Evolutionary conservation across 495 filamentous ascomycete species (phyloP).

Genomic region (Lentithecium fluviatile): DNA sequence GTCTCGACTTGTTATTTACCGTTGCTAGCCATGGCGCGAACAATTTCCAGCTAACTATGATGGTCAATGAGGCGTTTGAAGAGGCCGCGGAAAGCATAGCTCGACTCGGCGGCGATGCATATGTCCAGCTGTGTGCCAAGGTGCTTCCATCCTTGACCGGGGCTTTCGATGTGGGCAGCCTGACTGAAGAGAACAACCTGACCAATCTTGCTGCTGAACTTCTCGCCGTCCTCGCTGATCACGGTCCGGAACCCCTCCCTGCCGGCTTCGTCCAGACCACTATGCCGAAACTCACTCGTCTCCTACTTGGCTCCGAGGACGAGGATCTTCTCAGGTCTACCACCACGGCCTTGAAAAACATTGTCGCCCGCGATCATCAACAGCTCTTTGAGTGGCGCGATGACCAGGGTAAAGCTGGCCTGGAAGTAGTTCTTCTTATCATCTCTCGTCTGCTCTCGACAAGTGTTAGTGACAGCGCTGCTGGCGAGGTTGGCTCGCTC

Average conservation of each 20-base stretch:
- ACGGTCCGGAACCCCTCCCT: slow-evolving; percentile 80
- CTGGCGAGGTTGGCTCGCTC: slow-evolving; percentile 92
- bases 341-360: slow-evolving; percentile 81
- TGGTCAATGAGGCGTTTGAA: slow-evolving; percentile 88
- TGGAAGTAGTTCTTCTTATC: slow-evolving; percentile 85
- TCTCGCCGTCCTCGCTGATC: slow-evolving; percentile 73
- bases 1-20: slow-evolving; percentile 82
- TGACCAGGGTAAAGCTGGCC: slow-evolving; percentile 72
- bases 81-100: slow-evolving; percentile 70
- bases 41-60: slow-evolving; percentile 80
- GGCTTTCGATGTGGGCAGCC: slow-evolving; percentile 80
- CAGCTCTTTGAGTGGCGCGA: slow-evolving; percentile 82
- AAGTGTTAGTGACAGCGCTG: slow-evolving; percentile 79
- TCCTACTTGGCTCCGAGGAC: slow-evolving; percentile 77
- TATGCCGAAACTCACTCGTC: slow-evolving; percentile 79
- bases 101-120: slow-evolving; percentile 63
- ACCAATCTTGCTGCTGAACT: slow-evolving; percentile 85
- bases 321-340: slow-evolving; percentile 82
- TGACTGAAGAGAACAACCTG: slow-evolving; percentile 79
- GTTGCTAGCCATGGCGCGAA: slow-evolving; percentile 82
- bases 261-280: slow-evolving; percentile 78
- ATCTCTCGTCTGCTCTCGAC: slow-evolving; percentile 90
- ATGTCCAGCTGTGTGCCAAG: slow-evolving; percentile 78
- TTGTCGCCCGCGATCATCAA: slow-evolving; percentile 79
- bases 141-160: slow-evolving; percentile 83